Conservation (phyloP, 2,329 filamentous ascomycete genomes). For the Pseudocercospora vitis region DNA sequence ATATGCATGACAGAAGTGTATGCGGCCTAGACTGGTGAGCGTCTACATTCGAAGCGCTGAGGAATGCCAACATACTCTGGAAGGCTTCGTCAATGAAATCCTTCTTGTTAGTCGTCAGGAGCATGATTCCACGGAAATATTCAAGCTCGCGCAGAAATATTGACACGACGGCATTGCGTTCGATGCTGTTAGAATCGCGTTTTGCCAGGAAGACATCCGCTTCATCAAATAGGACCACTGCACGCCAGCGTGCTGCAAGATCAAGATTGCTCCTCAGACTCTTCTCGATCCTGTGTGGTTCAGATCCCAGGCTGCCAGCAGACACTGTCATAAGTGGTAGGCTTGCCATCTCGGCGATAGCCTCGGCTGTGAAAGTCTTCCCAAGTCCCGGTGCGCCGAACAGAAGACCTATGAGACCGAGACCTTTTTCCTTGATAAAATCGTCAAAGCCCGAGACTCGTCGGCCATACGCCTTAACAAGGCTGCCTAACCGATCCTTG, state of each 20-base stretch:
- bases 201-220: slow-evolving; percentile 46
- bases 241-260: slow-evolving; percentile 24
- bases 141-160: slow-evolving; percentile 81
- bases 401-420: slow-evolving; percentile 13
- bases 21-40: slow-evolving; percentile 48
- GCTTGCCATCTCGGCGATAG: slow-evolving; percentile 12
- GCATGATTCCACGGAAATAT: slow-evolving; percentile 82
- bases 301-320: slow-evolving; percentile 6
- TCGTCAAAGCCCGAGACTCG: slow-evolving; percentile 1
- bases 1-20: slow-evolving; percentile 79
- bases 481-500: background rate
- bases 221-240: slow-evolving; percentile 42
- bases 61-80: slow-evolving; percentile 5
- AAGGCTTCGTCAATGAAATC: slow-evolving; percentile 16
- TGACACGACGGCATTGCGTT: slow-evolving; percentile 77
- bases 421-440: slow-evolving; percentile 9
- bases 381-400: slow-evolving; percentile 28
- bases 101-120: slow-evolving; percentile 15
- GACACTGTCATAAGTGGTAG: slow-evolving; percentile 7
- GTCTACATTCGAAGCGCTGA: slow-evolving; percentile 71
- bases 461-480: background rate
- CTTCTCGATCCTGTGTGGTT: slow-evolving; percentile 21
- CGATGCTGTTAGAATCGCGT: slow-evolving; percentile 76
- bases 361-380: slow-evolving; percentile 24
- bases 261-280: slow-evolving; percentile 18